Evolutionary conservation across 208 protist genomes (phyloP), one percentile per base, ranked within the genome.

Genomic region (Wallacemonas sp.): DNA sequence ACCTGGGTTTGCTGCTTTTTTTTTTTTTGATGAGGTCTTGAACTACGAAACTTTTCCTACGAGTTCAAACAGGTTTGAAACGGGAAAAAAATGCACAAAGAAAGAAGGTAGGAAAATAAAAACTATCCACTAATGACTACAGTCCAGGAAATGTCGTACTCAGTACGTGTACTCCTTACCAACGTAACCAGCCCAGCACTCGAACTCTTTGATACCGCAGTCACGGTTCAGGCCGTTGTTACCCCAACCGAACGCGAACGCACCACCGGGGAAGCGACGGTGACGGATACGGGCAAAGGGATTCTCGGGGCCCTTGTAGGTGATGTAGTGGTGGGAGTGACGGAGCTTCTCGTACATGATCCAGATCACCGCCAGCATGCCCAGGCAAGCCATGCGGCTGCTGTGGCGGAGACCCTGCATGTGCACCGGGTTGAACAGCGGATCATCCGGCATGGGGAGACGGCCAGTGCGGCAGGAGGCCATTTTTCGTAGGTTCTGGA

Each of bases 141-240:
- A 50, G 29, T 26, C 12, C 5, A 38, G 0, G n/a, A 50, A 45
- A 45, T 4, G 28, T 39, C 29, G 16, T 55, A 32, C 64, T 70
- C 89, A 95, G 74, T 92, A 92, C 14, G 84, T 91, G 73, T 90
- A 95, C 70, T 92, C 86, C 75, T 92, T 92, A 67, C 90, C 90
- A 65, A 76, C 79, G 79, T 93, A 93, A 28, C 90, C 90, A 62
- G 84, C 84, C 90, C 90, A 93, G 79, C 87, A 95, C 69, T 93
- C 87, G 66, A 85, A 95, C 61, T 93, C 90, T 62, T 89, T 87
- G 50, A 92, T 42, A 78, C 81, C 84, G 65, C 90, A 95, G 70
- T 93, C 90, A 67, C 89, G 82, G 74, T 95, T 95, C 69, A 95
- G 75, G 28, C 86, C 89, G 64, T 95, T 95, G 72, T 92, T 93